Base-by-base conservation (phyloP, 768 basidiomycete species). In the Suillus spraguei region DNA sequence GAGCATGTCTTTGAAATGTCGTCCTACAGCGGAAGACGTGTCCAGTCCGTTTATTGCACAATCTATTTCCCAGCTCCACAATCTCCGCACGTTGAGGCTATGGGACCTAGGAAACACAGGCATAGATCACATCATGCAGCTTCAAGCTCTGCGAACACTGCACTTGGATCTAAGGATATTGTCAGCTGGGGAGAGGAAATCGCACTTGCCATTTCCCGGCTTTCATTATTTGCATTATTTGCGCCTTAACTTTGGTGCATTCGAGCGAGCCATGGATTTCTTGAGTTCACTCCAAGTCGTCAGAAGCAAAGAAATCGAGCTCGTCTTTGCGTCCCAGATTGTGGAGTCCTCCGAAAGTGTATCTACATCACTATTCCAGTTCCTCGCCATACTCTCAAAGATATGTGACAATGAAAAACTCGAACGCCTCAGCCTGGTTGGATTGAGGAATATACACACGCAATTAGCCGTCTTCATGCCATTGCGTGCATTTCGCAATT, bases 111-210 rank as follows among this genome's bases (percentile, higher is more conserved):
- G 17, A 53, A 53, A 54, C 6, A 5, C 20, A 54, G 35, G 35
- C 33, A 54, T 54, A 1, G 52, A 35, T 11, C 52, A n/a, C 52
- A n/a, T 54, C 13, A 54, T 54, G 52, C 52, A 54, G 33, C 52
- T 54, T 9, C 52, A n/a, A 54, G 33, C 33, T 10, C 52, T 54
- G 20, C 52, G 20, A 11, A 20, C 52, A n/a, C 20, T 35, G 52
- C 2, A 33, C 20, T 53, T 53, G 52, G 33, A 35, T 11, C 11
- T 54, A 35, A 13, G 33, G 20, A n/a, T 5, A 13, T 33, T 9
- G 16, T 35, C 52, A n/a, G 33, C 13, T 5, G 1, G 16, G 33
- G 52, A 35, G 17, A 35, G 24, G 20, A 16, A 20, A 10, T 35
- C 20, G 11, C 10, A n/a, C n/a, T 13, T n/a, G 33, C 33, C 20